phyloP scores from a whole-genome alignment of 495 filamentous ascomycete genomes.

The Talaromyces thailandensis region DNA sequence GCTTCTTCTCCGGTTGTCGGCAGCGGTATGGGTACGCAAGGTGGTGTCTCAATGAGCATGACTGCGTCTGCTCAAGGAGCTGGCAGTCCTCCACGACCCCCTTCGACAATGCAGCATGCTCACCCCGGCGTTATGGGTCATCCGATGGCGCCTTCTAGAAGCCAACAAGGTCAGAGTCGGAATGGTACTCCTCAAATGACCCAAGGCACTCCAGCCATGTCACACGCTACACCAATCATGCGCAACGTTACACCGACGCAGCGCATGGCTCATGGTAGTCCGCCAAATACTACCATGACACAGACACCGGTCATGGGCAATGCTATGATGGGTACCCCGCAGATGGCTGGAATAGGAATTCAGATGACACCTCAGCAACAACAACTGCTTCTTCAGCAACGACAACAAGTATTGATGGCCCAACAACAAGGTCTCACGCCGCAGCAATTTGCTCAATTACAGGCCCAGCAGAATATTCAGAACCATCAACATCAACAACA shows the following conservation, averaged over 20 bases:
- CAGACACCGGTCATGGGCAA: conserved; percentile 50
- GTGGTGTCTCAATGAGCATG: conserved; percentile 66
- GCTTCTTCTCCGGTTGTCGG: conserved; percentile 69
- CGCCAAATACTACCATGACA: conserved; percentile 48
- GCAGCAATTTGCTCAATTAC: conserved; percentile 36
- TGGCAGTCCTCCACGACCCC: conserved; percentile 65
- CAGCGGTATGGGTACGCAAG: conserved; percentile 39
- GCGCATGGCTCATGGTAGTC: conserved; percentile 64
- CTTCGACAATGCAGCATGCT: conserved; percentile 67
- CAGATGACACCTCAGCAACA: conserved; percentile 34
- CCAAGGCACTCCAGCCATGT: conserved; percentile 69
- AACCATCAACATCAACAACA: conserved; percentile 33
- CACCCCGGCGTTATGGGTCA: conserved; percentile 58
- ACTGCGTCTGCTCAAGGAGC: conserved; percentile 67
- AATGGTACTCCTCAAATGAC: conserved; percentile 77
- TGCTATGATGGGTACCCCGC: conserved; percentile 35
- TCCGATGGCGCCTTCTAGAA: conserved; percentile 67
- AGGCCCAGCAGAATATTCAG: conserved; percentile 47
- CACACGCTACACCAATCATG: conserved; percentile 60
- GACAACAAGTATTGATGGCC: conserved; percentile 42
- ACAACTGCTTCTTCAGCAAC: conserved; percentile 29
- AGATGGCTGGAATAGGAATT: conserved; percentile 26
- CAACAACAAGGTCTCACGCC: conserved; percentile 37
- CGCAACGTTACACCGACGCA: conserved; percentile 62
- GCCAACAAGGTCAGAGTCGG: conserved; percentile 67